Conservation (phyloP, 768 basidiomycete genomes). For the Suillus subluteus region DNA sequence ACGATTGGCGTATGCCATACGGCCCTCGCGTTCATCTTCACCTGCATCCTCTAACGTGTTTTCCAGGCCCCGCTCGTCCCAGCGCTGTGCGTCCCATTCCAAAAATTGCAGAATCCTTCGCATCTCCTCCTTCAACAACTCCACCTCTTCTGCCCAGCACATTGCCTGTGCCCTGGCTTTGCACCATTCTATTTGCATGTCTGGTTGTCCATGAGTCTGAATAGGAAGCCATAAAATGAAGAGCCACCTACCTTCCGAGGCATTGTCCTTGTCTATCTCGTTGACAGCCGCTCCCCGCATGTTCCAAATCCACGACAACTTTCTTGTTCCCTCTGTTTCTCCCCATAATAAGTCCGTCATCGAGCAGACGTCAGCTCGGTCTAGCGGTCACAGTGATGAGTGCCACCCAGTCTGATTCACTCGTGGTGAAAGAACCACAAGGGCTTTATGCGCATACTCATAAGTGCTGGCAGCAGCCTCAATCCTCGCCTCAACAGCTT, state of each 20-base stretch:
- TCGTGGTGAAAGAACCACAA: not conserved
- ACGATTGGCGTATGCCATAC: not conserved
- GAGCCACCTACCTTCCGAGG: constrained; percentile 3
- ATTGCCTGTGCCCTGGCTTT: not conserved
- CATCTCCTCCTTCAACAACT: not conserved
- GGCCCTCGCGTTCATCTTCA: not conserved
- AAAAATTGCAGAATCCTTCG: not conserved
- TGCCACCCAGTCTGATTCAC: constrained; percentile 4
- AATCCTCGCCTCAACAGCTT: not conserved
- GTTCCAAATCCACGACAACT: constrained; percentile 18
- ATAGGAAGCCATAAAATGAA: not conserved
- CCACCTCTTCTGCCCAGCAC: not conserved
- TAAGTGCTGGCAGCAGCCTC: constrained; percentile 4
- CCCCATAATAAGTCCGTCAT: constrained; percentile 9
- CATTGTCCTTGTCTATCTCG: not conserved
- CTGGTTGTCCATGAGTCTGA: not conserved
- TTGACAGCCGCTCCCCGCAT: not conserved
- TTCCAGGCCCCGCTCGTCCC: not conserved
- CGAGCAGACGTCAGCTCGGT: constrained; percentile 1
- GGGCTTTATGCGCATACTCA: not conserved
- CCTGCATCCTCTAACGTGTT: not conserved
- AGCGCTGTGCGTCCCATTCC: not conserved
- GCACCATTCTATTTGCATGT: not conserved
- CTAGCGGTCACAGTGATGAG: not conserved
- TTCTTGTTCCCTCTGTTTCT: constrained; percentile 14